Evolutionary conservation across 768 basidiomycete species (phyloP), one percentile per base, ranked within the genome.

Genomic region (Pleurotus pulmonarius): DNA sequence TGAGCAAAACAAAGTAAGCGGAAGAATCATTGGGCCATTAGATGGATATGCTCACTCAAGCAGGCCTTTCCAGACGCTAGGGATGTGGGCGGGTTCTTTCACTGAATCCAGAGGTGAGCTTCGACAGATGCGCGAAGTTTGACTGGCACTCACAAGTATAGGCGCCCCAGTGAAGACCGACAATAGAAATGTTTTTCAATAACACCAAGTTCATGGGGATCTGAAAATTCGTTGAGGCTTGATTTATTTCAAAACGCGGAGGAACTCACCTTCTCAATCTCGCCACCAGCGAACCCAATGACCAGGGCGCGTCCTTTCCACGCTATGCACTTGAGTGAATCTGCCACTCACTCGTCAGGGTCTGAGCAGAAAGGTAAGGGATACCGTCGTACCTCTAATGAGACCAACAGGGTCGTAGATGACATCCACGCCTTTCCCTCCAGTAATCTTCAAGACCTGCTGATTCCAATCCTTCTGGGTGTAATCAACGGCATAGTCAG

Each of bases 271-370:
- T 92, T 91, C 69, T 94, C 92, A 55, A 96, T 92, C 11, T 77
- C 70, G 3, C 92, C 92, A 5, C 81, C 90, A 3, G 90, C 92
- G 69, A 95, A 98, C 5, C 96, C 97, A 51, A 99, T 87, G n/a
- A 98, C 90, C 9, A 99, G 64, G 1, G 90, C 87, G 12, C 96
- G 83, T 1, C 95, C 94, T 68, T 95, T 94, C 87, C 95, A 98
- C 0, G 89, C 90, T 56, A 94, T 91, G 67, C 94, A 96, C 67
- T 95, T 98, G 56, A 98, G 67, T 46, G 81, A 88, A 67, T 92
- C 94, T 91, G 45, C 55, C 9, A 34, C 9, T 52, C 20, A 51
- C 18, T 40, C 3, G 6, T 29, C 5, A 46, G 18, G 12, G 18
- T n/a, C 26, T 34, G 53, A 39, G 11, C 29, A 34, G 9, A 26